Conservation (phyloP, 2,329 filamentous ascomycete genomes). For the Zymoseptoria tritici region DNA sequence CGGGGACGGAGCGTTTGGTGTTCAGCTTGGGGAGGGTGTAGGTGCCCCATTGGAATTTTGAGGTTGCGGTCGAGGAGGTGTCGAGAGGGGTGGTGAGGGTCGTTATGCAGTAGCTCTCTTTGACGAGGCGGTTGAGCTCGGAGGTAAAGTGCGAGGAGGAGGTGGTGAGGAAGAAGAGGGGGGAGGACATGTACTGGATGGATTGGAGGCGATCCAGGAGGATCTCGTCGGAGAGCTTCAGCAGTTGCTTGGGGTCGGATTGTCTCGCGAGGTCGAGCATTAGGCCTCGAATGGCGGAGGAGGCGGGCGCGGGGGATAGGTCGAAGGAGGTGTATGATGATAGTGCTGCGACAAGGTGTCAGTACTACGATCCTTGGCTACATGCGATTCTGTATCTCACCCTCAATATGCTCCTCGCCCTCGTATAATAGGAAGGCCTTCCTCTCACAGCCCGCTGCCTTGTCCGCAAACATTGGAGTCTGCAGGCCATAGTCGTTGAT, state of each 20-base stretch:
- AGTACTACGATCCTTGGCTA: neutral
- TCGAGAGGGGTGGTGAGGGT: constrained; percentile 14
- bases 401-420: constrained; percentile 12
- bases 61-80: constrained; percentile 7
- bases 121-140: constrained; percentile 12
- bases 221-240: constrained; percentile 10
- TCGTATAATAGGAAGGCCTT: constrained; percentile 24
- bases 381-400: neutral
- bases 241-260: constrained; percentile 8
- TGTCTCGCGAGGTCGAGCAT: constrained; percentile 27
- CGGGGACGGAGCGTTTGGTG: constrained; percentile 12
- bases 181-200: neutral
- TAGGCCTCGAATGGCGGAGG: constrained; percentile 18
- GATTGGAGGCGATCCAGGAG: constrained; percentile 3
- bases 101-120: constrained; percentile 16
- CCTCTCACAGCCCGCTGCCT: constrained; percentile 6
- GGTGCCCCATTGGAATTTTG: constrained; percentile 25
- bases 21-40: constrained; percentile 25
- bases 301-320: constrained; percentile 20
- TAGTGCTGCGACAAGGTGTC: constrained; percentile 4
- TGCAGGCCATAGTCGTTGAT: constrained; percentile 41
- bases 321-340: constrained; percentile 19
- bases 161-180: constrained; percentile 14
- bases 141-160: constrained; percentile 4
- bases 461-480: constrained; percentile 35